Percentiles rank a stretch among this genome's conserved stretches.
These are phyloP conservation scores for Colletotrichum higginsianum DNA, from an alignment of 2,329 filamentous ascomycete genomes.

Conservation along the genomic window DNA sequence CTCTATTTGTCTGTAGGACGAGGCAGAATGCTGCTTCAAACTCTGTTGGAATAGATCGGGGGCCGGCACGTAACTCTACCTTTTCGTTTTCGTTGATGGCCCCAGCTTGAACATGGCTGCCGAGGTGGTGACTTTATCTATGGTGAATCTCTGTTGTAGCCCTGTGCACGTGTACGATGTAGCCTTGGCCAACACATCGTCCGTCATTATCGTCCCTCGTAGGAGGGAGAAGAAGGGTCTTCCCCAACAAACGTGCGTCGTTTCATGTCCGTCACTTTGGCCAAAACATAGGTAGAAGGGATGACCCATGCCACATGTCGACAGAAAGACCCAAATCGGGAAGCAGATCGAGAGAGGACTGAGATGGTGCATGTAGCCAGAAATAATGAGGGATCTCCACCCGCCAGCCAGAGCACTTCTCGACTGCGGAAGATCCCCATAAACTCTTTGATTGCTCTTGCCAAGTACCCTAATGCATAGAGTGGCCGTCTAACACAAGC, in stretches of 20 bases:
- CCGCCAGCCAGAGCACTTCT: slow-evolving; percentile 42
- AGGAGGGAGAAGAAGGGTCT: slow-evolving; percentile 17
- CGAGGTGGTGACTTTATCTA: slow-evolving; percentile 15
- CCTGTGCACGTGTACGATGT: too few relatives aligned
- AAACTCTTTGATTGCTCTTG: slow-evolving; percentile 40
- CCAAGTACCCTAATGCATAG: slow-evolving; percentile 38
- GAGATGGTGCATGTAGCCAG: slow-evolving; percentile 18
- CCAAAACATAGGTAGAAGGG: slow-evolving; percentile 31
- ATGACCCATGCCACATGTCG: slow-evolving; percentile 9
- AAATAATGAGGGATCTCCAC: slow-evolving; percentile 14
- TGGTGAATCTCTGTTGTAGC: neutral
- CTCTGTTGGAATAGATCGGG: slow-evolving; percentile 2
- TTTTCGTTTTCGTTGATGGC: neutral
- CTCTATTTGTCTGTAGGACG: neutral
- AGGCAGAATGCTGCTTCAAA: neutral
- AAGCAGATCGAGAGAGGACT: neutral
- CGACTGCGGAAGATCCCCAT: slow-evolving; percentile 27
- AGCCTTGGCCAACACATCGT: too few relatives aligned
- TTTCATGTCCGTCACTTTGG: slow-evolving; percentile 39
- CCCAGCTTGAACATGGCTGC: slow-evolving; percentile 12
- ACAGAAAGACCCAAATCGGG: neutral
- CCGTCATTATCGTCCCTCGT: neutral
- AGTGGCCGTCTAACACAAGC: slow-evolving; percentile 34
- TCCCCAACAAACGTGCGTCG: slow-evolving; percentile 27
- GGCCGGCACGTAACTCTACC: neutral